Evolutionary conservation across 768 basidiomycete species (phyloP).

Genomic region (Crassisporium funariophilum): DNA sequence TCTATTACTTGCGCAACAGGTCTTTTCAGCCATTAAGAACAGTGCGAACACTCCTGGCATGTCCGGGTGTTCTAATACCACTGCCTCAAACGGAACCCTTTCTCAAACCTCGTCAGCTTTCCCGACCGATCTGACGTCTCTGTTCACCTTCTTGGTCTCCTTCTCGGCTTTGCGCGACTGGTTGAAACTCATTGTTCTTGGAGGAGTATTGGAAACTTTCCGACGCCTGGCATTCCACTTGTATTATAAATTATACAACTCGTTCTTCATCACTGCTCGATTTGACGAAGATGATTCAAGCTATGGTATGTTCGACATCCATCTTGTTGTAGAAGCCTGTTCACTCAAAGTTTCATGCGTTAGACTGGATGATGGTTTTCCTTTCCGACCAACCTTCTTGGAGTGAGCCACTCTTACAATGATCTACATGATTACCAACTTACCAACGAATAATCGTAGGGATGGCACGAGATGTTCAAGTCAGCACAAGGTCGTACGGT

Average conservation of each 20-base stretch:
- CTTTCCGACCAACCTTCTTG: constrained; percentile 63
- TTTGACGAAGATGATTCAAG: constrained; percentile 62
- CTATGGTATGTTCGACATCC: constrained; percentile 44
- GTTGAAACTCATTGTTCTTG: constrained; percentile 62
- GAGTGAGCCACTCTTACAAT: constrained; percentile 37
- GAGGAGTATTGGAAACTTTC: constrained; percentile 59
- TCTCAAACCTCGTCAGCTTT: constrained; percentile 11
- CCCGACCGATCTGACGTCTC: constrained; percentile 29
- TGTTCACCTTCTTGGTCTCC: constrained; percentile 50
- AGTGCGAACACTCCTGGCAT: constrained; percentile 1
- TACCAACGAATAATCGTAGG: constrained; percentile 25
- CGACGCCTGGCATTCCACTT: constrained; percentile 46
- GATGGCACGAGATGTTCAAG: constrained; percentile 50
- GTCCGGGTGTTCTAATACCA: constrained; percentile 12
- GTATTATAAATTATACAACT: constrained; percentile 47
- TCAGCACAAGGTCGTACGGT: constrained; percentile 46
- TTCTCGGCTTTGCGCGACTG: constrained; percentile 62
- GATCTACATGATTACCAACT: background rate
- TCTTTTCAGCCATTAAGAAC: constrained; percentile 20
- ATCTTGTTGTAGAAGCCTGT: too few relatives aligned
- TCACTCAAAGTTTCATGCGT: constrained; percentile 2
- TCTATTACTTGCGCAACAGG: constrained; percentile 23
- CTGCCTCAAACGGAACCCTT: constrained; percentile 15
- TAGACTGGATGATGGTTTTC: constrained; percentile 77
- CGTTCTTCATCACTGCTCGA: constrained; percentile 63